Evolutionary conservation across 1,284 basidiomycete species (phyloP).

Genomic region (Neotropicomus parvogracilis): DNA sequence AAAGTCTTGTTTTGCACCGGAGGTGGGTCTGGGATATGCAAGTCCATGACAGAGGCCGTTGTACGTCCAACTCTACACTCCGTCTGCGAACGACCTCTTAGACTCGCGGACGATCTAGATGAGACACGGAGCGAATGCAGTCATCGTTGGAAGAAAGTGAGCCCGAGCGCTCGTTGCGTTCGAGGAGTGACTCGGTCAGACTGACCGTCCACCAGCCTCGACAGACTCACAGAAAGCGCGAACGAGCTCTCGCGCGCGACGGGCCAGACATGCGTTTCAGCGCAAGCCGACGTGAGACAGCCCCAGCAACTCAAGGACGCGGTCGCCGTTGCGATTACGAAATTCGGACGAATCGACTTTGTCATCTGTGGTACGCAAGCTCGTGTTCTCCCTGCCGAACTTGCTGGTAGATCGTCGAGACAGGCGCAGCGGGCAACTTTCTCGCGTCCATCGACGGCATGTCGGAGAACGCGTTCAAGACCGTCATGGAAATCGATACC

Average conservation of each 20-base stretch:
- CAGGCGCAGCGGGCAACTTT: conserved; percentile 89
- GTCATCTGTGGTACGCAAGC: conserved; percentile 78
- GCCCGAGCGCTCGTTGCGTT: conserved; percentile 18
- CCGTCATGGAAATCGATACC: conserved; percentile 93
- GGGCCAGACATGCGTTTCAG: conserved; percentile 68
- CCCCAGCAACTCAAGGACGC: conserved; percentile 73
- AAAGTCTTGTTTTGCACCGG: conserved; percentile 95
- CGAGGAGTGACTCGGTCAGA: not conserved
- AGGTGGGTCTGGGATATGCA: conserved; percentile 89
- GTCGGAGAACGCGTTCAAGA: conserved; percentile 86
- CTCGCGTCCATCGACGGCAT: conserved; percentile 78
- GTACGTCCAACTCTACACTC: conserved; percentile 39
- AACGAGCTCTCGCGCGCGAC: conserved; percentile 69
- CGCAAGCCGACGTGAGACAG: conserved; percentile 82
- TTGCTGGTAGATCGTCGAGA: not conserved
- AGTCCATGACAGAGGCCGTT: conserved; percentile 80
- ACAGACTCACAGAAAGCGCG: conserved; percentile 72
- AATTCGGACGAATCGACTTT: conserved; percentile 89
- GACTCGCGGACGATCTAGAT: conserved; percentile 47
- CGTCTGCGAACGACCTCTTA: not conserved
- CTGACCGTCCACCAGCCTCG: conserved; percentile 49
- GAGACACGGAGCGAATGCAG: conserved; percentile 79
- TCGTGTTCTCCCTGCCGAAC: not conserved
- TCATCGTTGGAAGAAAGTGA: conserved; percentile 87
- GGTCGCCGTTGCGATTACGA: conserved; percentile 69